Base-by-base conservation (phyloP, 805 yeast genomes). In the Millerago galiae region DNA sequence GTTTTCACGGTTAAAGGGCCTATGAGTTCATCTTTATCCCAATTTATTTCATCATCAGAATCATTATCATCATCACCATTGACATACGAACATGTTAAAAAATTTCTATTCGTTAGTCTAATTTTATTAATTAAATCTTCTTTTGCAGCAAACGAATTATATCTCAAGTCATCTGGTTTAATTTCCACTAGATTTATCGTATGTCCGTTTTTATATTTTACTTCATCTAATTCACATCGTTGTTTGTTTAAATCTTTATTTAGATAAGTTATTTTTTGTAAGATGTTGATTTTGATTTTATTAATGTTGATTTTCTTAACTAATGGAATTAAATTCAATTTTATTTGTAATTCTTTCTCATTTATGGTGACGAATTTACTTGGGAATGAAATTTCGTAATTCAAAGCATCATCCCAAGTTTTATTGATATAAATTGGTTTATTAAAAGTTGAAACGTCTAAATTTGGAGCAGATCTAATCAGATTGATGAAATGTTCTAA, bases 381-480 rank as follows among this genome's bases (percentile, higher is more conserved):
- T 0, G 90, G 89, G 45, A 85, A 72, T 0, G 88, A 74, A 13
- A 85, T 71, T 49, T 83, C 83, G 60, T 85, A 85, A 43, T 79
- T 78, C 30, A 85, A 61, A 0, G 87, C 60, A 42, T 83, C 81
- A 51, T 79, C 77, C 93, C 93, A 85, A 1, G 79, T 71, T 47
- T 85, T 70, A 56, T 81, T 83, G 29, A 85, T 87, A 58, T 80
- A 83, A 14, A 85, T 74, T 0, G 95, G 88, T 55, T 83, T 85
- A 55, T 83, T 82, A 6, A 65, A 63, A 1, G 72, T 65, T 0
- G 70, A 60, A 2, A 60, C 46, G 1, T 68, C 67, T 6, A 50
- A 47, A 8, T 55, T 51, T 6, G 74, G 74, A 2, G 74, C 74
- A 0, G 66, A 65, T 46, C 75, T 61, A 1, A 71, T 54, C 12